Conservation (phyloP, 176 grass and related monocot species). For the Oryza coarctata region DNA sequence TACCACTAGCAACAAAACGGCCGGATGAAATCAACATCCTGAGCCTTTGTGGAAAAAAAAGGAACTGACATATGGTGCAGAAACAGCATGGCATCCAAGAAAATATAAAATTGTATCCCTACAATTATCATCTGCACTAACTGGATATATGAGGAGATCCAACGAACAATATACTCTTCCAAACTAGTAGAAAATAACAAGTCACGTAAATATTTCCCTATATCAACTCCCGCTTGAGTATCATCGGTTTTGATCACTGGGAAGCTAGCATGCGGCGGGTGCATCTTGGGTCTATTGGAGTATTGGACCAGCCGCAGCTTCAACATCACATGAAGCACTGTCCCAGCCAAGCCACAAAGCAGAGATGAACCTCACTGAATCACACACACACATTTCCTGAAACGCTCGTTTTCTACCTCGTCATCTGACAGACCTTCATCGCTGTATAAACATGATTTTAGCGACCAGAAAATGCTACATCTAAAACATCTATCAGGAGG, state of each 20-base stretch:
- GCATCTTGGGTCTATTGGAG: neutral
- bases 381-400: slow-evolving; percentile 81
- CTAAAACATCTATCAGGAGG: neutral
- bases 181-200: too few species aligned
- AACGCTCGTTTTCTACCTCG: slow-evolving; percentile 48
- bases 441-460: slow-evolving; percentile 41
- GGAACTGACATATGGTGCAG: slow-evolving; percentile 2
- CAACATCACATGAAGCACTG: neutral
- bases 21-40: neutral
- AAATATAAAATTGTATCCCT: slow-evolving; percentile 47
- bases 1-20: neutral
- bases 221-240: neutral
- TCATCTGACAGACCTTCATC: slow-evolving; percentile 72
- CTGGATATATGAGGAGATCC: slow-evolving; percentile 8
- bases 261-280: neutral
- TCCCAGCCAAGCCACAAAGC: neutral
- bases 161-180: neutral
- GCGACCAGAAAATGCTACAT: neutral
- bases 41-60: neutral
- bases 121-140: slow-evolving; percentile 18
- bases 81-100: neutral
- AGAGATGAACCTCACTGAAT: slow-evolving; percentile 55
- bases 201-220: neutral
- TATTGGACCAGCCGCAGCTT: neutral
- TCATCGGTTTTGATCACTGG: neutral